Base-by-base conservation (phyloP, 331 rosid species). In the Quercus tomentella region DNA sequence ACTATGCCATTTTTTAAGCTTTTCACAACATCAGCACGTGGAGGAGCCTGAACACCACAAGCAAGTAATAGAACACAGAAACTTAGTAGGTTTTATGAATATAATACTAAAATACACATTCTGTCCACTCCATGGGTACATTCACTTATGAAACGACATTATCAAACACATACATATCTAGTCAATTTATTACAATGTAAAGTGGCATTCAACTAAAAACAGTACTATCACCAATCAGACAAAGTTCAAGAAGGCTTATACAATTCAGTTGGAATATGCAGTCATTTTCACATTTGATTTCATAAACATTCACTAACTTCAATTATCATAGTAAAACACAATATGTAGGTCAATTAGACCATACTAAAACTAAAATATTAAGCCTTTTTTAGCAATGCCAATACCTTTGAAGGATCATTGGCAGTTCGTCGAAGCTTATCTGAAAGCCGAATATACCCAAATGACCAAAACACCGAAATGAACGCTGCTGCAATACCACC, bases 391-490 rank as follows among this genome's bases (percentile, higher is more conserved):
- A 49, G 17, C 7, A 67, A 17, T 68, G 21, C 63, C 23, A 67
- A 25, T 79, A 94, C 98, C 99, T 96, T 96, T 37, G 97, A 76
- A 55, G 98, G 99, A 2, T 92, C 88, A 73, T 84, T 92, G 30
- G 94, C 94, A 81, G 97, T 93, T 80, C 52, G 87, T 35, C 85
- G 80, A 66, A 96, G 99, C 91, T 65, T 96, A 10, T 93, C 98
- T 16, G 99, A 88, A 8, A 96, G 98, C 33, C 99, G 91, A 76
- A 96, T 92, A 80, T 96, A 96, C 5, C 99, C 98, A 68, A 96
- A 96, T 18, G 98, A 96, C 98, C 98, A 96, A 77, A 96, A 96
- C 78, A 96, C 97, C 0, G 98, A 96, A 72, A 96, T 82, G 88
- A 96, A 96, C 0, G 94, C 97, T 0, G 97, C 98, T 5, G 85